Base-by-base conservation (phyloP, 805 yeast species). In the Candida pseudoglaebosa region DNA sequence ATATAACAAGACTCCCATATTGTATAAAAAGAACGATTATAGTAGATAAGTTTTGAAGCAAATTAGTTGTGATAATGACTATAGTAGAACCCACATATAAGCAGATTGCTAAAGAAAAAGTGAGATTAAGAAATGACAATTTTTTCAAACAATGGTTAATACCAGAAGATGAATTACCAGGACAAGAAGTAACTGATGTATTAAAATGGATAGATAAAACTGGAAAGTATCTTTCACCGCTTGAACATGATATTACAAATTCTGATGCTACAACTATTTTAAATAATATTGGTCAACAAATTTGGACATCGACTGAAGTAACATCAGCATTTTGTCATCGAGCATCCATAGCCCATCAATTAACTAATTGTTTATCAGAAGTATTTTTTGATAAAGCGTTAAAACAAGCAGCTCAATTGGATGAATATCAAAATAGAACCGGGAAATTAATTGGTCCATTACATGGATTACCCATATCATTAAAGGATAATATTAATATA, bases 291-390 rank as follows among this genome's bases (percentile, higher is more conserved):
- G 58, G 53, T 29, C 9, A 45, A 1, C 68, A 68, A 28, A 35
- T 62, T 40, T 62, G 66, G 56, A 56, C 68, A 2, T 52, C 82
- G 1, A 53, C 57, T 1, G 67, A 72, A 32, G 80, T 79, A 2
- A 61, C 75, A 1, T 56, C 55, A 8, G 84, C 84, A 1, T 80
- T 73, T 53, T 70, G 78, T 42, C 79, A 79, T 49, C 56, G 84
- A 32, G 77, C 84, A 3, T 69, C 78, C 3, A 56, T 77, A 15
- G 80, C 80, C 0, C 82, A 78, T 44, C 84, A 79, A 47, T 56
- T 80, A 43, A 51, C 57, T 24, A 63, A 65, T 38, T 69, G 73
- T 45, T 53, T 63, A 24, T 45, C 59, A 8, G 73, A 69, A 38
- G 61, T 68, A 9, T 50, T 57, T 52, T 52, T 60, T 50, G 64